These are phyloP conservation scores for Combretum micranthum DNA, from an alignment of 345 rosid species.

Conservation along the genomic window DNA sequence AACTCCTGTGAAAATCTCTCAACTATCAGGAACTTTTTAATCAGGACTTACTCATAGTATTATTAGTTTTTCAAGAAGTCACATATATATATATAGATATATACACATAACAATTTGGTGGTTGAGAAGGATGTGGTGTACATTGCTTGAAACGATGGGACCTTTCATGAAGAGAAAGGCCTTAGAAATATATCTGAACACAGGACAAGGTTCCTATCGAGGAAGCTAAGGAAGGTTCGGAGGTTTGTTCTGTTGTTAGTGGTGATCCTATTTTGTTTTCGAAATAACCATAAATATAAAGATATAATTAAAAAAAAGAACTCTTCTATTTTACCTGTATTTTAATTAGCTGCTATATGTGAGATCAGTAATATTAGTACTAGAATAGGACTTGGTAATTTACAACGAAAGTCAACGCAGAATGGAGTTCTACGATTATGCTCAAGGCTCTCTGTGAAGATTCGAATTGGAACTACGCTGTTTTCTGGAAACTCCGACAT, in stretches of 20 bases:
- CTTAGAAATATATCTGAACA: conserved; percentile 34
- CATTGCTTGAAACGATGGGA: conserved; percentile 28
- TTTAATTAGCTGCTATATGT: no score
- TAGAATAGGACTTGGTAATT: no score
- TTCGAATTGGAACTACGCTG: conserved; percentile 51
- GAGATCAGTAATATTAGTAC: no score
- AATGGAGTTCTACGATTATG: conserved; percentile 44
- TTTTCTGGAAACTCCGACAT: conserved; percentile 49
- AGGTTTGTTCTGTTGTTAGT: conserved; percentile 5
- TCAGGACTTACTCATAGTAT: no score
- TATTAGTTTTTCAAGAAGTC: no score
- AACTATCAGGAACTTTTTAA: no score
- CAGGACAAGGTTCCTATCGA: conserved; percentile 57
- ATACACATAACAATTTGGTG: no score
- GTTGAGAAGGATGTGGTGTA: conserved; percentile 24
- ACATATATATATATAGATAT: no score
- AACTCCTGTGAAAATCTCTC: no score
- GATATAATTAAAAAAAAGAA: no score
- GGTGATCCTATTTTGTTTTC: not conserved
- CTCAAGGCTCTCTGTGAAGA: conserved; percentile 34
- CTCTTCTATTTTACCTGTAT: no score
- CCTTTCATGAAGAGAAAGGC: conserved; percentile 49
- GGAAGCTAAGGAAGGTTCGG: conserved; percentile 34
- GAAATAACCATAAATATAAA: no score
- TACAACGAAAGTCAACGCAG: not conserved